phyloP scores from a whole-genome alignment of 768 basidiomycete species.

The Butyriboletus loyo region DNA sequence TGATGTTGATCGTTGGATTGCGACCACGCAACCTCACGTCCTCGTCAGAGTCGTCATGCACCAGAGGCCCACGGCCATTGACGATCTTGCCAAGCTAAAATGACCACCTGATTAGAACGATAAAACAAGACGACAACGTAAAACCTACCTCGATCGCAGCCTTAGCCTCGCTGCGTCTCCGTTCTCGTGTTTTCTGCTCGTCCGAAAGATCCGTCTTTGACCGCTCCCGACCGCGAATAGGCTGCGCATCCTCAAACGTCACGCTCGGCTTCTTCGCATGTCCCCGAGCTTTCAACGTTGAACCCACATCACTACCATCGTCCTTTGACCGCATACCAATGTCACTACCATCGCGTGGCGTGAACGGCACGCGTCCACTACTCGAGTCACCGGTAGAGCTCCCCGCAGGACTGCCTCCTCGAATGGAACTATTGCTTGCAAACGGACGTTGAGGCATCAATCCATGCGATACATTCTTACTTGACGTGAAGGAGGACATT shows the following conservation, averaged over 20 bases:
- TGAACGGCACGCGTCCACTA: constrained; percentile 69
- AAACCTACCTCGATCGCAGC: constrained; percentile 76
- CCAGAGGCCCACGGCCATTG: constrained; percentile 68
- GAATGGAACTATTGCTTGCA: constrained; percentile 34
- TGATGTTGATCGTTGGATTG: constrained; percentile 36
- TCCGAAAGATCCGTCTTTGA: constrained; percentile 32
- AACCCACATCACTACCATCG: constrained; percentile 21
- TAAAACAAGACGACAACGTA: background rate
- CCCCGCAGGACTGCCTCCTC: constrained; percentile 64
- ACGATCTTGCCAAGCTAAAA: constrained; percentile 81
- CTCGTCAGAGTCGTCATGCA: constrained; percentile 48
- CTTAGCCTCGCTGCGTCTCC: constrained; percentile 79
- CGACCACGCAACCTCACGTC: constrained; percentile 27
- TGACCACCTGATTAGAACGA: constrained; percentile 4
- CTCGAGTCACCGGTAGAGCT: constrained; percentile 87
- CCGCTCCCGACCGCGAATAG: constrained; percentile 29
- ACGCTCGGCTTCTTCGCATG: constrained; percentile 62
- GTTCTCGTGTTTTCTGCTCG: constrained; percentile 62
- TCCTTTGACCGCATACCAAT: constrained; percentile 27
- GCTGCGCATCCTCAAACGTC: constrained; percentile 58
- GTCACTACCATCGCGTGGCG: constrained; percentile 79
- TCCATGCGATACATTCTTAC: constrained; percentile 26
- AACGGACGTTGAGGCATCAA: constrained; percentile 54
- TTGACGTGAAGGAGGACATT: constrained; percentile 6
- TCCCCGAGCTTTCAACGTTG: constrained; percentile 28